A percentile compares a stretch with the other conserved stretches of the same genome.
phyloP scores from a whole-genome alignment of 192 early-diverging fungal genomes.

The Lobosporangium transversale region DNA sequence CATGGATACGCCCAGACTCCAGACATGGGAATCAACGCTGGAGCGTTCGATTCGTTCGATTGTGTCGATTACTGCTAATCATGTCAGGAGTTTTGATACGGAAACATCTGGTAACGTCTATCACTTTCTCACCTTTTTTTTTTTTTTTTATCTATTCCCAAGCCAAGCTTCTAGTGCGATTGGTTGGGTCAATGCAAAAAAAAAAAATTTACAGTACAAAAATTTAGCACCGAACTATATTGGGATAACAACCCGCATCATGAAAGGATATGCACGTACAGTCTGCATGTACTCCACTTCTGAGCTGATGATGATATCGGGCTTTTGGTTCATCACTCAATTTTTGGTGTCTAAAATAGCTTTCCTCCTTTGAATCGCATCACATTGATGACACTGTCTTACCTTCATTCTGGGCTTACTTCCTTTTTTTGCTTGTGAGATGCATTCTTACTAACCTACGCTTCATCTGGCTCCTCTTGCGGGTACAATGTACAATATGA shows the following conservation, averaged over 20 bases:
- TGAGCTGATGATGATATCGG: no score
- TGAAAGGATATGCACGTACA: no score
- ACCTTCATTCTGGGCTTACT: no score
- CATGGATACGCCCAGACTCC: conserved; percentile 23
- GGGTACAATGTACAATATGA: neutral
- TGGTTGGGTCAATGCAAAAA: no score
- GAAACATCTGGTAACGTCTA: conserved; percentile 74
- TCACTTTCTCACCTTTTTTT: neutral
- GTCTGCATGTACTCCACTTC: no score
- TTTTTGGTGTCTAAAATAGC: no score
- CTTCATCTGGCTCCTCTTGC: no score
- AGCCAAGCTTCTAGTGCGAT: neutral
- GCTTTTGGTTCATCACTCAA: no score
- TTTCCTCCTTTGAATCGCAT: no score
- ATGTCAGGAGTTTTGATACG: conserved; percentile 82
- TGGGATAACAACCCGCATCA: neutral
- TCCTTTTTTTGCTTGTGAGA: no score
- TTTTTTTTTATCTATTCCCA: neutral
- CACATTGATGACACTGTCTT: no score
- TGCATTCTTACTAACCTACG: no score
- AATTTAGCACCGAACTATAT: neutral
- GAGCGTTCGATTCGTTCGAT: conserved; percentile 79
- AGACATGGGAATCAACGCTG: conserved; percentile 76
- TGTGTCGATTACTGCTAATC: conserved; percentile 79
- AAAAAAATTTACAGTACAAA: neutral